Conservation (phyloP, 225 moss, liverwort and hornwort species). For the Sphagnum tenellum region DNA sequence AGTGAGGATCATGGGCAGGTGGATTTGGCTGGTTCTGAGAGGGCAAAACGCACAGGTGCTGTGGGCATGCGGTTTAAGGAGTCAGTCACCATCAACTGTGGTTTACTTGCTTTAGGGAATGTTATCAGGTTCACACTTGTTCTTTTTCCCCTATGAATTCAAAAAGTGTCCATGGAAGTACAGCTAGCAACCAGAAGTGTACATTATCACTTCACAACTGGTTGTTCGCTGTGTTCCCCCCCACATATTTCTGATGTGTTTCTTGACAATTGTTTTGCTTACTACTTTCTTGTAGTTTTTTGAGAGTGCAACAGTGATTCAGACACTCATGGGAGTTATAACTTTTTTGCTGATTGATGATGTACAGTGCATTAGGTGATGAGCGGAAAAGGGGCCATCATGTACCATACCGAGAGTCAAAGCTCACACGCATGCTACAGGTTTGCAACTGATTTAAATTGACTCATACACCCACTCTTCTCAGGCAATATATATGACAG, state of each 20-base stretch:
- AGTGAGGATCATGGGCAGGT: slow-evolving; percentile 29
- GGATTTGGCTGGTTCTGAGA: slow-evolving; percentile 88
- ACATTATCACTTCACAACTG: too few species aligned
- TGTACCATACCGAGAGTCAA: slow-evolving; percentile 94
- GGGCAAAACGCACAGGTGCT: slow-evolving; percentile 90
- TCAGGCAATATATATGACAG: too few species aligned
- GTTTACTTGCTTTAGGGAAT: slow-evolving; percentile 85
- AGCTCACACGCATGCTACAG: slow-evolving; percentile 95
- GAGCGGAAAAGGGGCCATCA: slow-evolving; percentile 91
- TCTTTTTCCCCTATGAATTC: too few species aligned
- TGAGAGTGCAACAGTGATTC: too few species aligned
- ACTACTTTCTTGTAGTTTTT: not conserved
- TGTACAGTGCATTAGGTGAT: slow-evolving; percentile 83
- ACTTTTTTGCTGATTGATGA: slow-evolving; percentile 18
- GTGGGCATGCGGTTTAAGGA: slow-evolving; percentile 92
- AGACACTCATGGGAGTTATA: too few species aligned
- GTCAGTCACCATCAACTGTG: slow-evolving; percentile 90
- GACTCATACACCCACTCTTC: too few species aligned
- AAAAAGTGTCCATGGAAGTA: too few species aligned
- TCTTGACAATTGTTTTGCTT: not conserved
- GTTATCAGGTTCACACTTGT: slow-evolving; percentile 64
- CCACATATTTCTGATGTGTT: not conserved
- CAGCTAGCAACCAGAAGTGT: too few species aligned
- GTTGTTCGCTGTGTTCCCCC: too few species aligned
- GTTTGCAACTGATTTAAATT: slow-evolving; percentile 16